phyloP scores from a whole-genome alignment of 148 eudicot species.

The Diospyros lotus region DNA sequence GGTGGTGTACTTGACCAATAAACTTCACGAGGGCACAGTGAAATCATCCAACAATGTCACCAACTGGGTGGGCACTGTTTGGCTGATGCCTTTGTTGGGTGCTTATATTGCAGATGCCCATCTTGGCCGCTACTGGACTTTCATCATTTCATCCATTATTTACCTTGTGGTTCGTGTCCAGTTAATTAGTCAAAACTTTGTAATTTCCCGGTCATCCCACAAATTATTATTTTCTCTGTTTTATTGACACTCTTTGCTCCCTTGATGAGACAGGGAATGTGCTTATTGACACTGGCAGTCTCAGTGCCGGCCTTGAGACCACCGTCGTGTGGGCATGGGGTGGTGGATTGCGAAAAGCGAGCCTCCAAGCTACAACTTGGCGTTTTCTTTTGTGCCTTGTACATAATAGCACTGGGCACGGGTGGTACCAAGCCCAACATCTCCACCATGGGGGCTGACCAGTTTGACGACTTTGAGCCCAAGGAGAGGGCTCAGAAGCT shows the following conservation, averaged over 20 bases:
- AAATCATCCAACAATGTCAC: constrained; percentile 42
- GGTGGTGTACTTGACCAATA: constrained; percentile 32
- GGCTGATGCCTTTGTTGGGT: constrained; percentile 44
- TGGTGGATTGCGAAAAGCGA: constrained; percentile 20
- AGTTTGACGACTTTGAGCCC: constrained; percentile 27
- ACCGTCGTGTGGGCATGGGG: constrained; percentile 20
- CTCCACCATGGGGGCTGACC: constrained; percentile 39
- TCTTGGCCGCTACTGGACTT: constrained; percentile 49
- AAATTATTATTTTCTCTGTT: no score
- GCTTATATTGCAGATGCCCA: constrained; percentile 33
- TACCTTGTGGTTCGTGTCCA: constrained; percentile 25
- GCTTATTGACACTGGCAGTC: constrained; percentile 25
- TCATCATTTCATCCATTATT: constrained; percentile 30
- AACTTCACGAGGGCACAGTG: constrained; percentile 42
- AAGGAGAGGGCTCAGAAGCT: constrained; percentile 29
- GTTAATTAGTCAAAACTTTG: neutral
- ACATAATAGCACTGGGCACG: constrained; percentile 28
- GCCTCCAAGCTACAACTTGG: constrained; percentile 19
- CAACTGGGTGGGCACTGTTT: constrained; percentile 46
- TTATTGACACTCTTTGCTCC: no score
- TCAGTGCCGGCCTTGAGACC: constrained; percentile 21
- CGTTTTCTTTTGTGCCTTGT: constrained; percentile 26
- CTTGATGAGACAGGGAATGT: constrained; percentile 21
- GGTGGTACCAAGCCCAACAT: constrained; percentile 40
- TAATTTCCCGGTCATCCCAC: no score